A percentile compares a stretch with the other conserved stretches of the same genome.
These are phyloP conservation scores for Microcyclospora tardicrescens DNA, from an alignment of 2,329 filamentous ascomycete species.

Conservation along the genomic window DNA sequence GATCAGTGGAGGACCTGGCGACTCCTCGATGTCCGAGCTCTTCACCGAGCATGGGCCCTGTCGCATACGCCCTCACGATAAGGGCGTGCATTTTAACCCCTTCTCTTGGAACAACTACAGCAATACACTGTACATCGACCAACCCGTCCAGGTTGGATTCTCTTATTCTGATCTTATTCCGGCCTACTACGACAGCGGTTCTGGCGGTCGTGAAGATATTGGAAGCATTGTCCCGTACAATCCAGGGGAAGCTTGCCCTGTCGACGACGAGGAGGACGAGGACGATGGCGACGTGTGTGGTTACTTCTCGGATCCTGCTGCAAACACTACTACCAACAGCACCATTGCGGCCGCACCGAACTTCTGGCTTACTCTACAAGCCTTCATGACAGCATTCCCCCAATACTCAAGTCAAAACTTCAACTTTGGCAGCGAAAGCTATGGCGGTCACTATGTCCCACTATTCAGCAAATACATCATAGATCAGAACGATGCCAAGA, in stretches of 20 bases:
- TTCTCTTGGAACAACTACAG: conserved; percentile 43
- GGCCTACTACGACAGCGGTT: conserved; percentile 25
- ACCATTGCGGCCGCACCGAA: conserved; percentile 26
- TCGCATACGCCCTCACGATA: conserved; percentile 20
- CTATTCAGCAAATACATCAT: conserved; percentile 18
- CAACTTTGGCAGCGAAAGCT: conserved; percentile 55
- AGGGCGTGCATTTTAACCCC: conserved; percentile 43
- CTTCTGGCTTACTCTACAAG: conserved; percentile 52
- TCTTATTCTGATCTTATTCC: conserved; percentile 37
- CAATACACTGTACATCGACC: conserved; percentile 34
- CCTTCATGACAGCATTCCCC: conserved; percentile 28
- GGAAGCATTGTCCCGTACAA: conserved; percentile 12
- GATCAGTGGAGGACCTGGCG: conserved; percentile 48
- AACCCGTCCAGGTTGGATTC: conserved; percentile 40
- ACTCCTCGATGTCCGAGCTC: conserved; percentile 44
- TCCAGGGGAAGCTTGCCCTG: conserved; percentile 16
- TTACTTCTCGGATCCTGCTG: conserved; percentile 41
- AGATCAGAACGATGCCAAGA: conserved; percentile 13
- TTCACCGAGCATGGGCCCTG: conserved; percentile 38
- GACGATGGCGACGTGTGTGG: conserved; percentile 32
- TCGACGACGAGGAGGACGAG: conserved; percentile 24
- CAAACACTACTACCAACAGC: conserved; percentile 15
- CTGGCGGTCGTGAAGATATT: neutral
- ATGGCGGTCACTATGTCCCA: conserved; percentile 44
- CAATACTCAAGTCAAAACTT: conserved; percentile 32